Evolutionary conservation across 176 grass and related monocot genomes (phyloP), one percentile per base, ranked within the genome.

Genomic region (Cocos nucifera): DNA sequence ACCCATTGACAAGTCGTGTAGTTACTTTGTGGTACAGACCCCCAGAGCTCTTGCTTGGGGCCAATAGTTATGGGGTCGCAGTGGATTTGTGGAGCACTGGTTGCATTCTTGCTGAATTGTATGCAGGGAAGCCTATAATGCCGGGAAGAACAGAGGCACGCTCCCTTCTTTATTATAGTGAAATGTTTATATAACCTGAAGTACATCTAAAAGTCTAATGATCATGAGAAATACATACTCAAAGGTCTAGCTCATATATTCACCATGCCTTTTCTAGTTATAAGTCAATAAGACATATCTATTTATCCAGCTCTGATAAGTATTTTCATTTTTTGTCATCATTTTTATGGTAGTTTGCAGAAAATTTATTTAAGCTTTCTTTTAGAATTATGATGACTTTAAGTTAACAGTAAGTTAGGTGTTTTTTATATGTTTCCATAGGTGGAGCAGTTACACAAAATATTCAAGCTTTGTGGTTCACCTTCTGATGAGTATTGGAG

Each of bases 11-110:
- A 69, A 98, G 94, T 54, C 94, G 94, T 56, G 94, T 98, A 61
- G 94, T 98, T 75, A 98, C 94, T 8, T 85, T 98, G 57, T 98
- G 94, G 94, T 98, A 98, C 70, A 84, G 94, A 35, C 94, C 94
- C 19, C 94, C 84, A 32, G 88, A 98, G 77, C 84, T 98, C 75
- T 68, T 98, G 52, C 94, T 98, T 56, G 94, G 94, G 77, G 76
- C 94, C 57, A 92, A 88, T 3, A 85, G 82, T 82, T 98, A 98
- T 89, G 85, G 85, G 27, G 82, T 98, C 65, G 59, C 88, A 78
- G 94, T 98, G 57, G 94, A 98, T 70, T 83, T 98, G 50, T 98
- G 94, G 94, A 98, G 94, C 73, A 70, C 88, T 51, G 94, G 94
- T 15, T 98, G 94, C 84, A 98, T 98, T 83, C 94, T 98, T 69